Base-by-base conservation (phyloP, 805 yeast genomes). In the Candida verbasci region DNA sequence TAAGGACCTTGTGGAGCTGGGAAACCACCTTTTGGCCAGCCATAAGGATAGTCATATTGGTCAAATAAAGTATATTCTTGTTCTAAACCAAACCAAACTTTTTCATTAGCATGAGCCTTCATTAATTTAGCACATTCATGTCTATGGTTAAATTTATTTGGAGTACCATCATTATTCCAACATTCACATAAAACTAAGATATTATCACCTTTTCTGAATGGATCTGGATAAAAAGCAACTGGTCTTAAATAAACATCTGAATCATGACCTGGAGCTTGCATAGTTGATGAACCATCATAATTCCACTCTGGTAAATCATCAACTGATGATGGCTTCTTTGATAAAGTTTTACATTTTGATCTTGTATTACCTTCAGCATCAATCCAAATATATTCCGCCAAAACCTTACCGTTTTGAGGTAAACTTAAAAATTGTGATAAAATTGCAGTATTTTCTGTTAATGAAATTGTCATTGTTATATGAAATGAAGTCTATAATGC, bases 1-100 rank as follows among this genome's bases (percentile, higher is more conserved):
- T 93, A 93, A 45, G 98, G 98, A 50, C 98, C 98, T 74, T 93
- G 98, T 48, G 98, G 97, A 52, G 96, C 97, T 62, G 98, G 98
- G 94, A 78, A 93, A 46, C 97, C 98, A 55, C 97, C 97, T 75
- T 86, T 82, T 68, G 98, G 98, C 98, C 98, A 93, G 49, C 96
- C 97, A 68, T 89, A 93, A 45, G 84, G 88, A 56, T 82, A 71
- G 65, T 86, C 95, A 56, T 67, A 82, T 64, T 85, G 82, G 67
- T 93, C 98, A 58, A 93, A 86, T 63, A 93, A 71, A 50, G 98
- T 93, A 75, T 93, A 93, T 70, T 93, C 98, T 75, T 93, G 98
- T 73, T 93, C 98, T 55, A 93, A 76, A 68, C 98, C 98, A 55
- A 93, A 93, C 98, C 98, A 93, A 53, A 87, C 81, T 50, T 76